Percentiles rank a stretch among this genome's conserved stretches.
phyloP scores from a whole-genome alignment of 2,329 filamentous ascomycete species.

The Podosphaera xanthii region DNA sequence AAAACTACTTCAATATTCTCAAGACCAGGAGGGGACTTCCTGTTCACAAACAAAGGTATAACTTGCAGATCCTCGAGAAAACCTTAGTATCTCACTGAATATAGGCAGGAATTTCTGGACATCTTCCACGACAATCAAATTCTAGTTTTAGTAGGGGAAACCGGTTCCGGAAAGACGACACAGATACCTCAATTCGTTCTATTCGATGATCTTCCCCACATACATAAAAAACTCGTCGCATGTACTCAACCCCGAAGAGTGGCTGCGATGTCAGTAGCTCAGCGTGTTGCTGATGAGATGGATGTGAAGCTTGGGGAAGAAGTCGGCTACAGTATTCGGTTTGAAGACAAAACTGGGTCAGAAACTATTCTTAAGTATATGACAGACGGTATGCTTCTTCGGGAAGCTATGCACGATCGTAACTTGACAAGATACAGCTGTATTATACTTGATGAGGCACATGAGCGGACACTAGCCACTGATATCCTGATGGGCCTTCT shows the following conservation, averaged over 20 bases:
- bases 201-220: conserved; percentile 82
- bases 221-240: conserved; percentile 69
- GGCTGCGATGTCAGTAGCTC: conserved; percentile 92
- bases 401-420: conserved; percentile 92
- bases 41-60: conserved; percentile 70
- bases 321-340: conserved; percentile 96
- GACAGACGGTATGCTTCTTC: conserved; percentile 95
- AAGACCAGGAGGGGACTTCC: conserved; percentile 65
- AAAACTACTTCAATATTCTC: conserved; percentile 76
- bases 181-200: conserved; percentile 98
- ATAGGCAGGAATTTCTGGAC: conserved; percentile 70
- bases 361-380: conserved; percentile 97
- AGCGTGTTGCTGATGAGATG: conserved; percentile 93
- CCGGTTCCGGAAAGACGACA: conserved; percentile 96
- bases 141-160: conserved; percentile 95
- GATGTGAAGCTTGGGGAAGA: conserved; percentile 83
- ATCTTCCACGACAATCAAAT: conserved; percentile 90
- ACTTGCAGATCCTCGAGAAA: background rate
- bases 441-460: conserved; percentile 95
- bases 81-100: background rate
- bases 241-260: conserved; percentile 97
- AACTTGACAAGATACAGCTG: conserved; percentile 81
- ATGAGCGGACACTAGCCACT: conserved; percentile 90
- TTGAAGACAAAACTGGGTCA: conserved; percentile 77
- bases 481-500: conserved; percentile 93